phyloP scores from a whole-genome alignment of 2,329 filamentous ascomycete genomes.

The Huntiella omanensis region DNA sequence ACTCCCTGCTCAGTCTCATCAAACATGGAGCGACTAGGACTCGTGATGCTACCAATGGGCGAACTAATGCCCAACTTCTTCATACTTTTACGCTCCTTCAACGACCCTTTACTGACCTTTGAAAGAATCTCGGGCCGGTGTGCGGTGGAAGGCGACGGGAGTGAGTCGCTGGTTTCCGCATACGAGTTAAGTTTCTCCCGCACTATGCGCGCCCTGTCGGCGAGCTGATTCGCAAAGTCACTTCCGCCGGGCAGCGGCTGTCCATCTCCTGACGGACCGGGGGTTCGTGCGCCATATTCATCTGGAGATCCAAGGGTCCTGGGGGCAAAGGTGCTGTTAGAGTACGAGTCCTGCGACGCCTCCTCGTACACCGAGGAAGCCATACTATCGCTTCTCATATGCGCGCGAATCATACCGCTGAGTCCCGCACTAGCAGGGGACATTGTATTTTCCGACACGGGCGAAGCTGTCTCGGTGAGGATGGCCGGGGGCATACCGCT shows the following conservation, averaged over 20 bases:
- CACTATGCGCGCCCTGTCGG: slow-evolving; percentile 49
- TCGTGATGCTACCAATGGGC: slow-evolving; percentile 14
- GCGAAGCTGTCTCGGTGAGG: slow-evolving; percentile 63
- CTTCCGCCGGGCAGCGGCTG: slow-evolving; percentile 21
- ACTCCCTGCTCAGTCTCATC: neutral
- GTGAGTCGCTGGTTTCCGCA: slow-evolving; percentile 36
- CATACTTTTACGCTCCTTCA: slow-evolving; percentile 38
- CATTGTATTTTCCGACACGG: slow-evolving; percentile 13
- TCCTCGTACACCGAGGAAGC: slow-evolving; percentile 58
- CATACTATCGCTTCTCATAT: slow-evolving; percentile 65
- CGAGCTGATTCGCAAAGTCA: slow-evolving; percentile 56
- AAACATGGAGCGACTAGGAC: slow-evolving; percentile 18
- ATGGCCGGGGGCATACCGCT: slow-evolving; percentile 27
- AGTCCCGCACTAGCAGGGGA: slow-evolving; percentile 31
- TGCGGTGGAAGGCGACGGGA: slow-evolving; percentile 17
- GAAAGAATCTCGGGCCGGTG: slow-evolving; percentile 27
- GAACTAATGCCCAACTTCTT: slow-evolving; percentile 39
- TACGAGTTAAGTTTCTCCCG: slow-evolving; percentile 55
- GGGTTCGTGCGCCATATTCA: neutral
- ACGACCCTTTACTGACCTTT: slow-evolving; percentile 49
- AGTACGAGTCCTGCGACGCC: slow-evolving; percentile 20
- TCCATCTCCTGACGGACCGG: slow-evolving; percentile 30
- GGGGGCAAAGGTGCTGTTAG: slow-evolving; percentile 15
- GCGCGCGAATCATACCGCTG: slow-evolving; percentile 65
- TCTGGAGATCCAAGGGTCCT: slow-evolving; percentile 20